Conservation (phyloP, 1,284 basidiomycete genomes). For the Xanthoconium separans region DNA sequence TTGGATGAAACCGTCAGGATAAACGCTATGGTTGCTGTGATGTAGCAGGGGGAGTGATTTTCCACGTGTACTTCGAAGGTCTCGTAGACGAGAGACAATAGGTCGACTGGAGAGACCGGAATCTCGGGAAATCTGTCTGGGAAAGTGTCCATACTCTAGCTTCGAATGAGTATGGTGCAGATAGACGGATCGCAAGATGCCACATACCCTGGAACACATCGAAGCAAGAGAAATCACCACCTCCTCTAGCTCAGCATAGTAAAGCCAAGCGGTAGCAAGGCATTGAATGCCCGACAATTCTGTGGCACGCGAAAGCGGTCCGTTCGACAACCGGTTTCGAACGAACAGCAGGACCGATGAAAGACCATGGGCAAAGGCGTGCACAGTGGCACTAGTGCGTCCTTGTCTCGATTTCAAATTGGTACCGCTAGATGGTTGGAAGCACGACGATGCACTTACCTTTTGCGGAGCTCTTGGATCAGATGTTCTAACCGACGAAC, state of each 20-base stretch:
- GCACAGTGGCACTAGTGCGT: constrained; percentile 49
- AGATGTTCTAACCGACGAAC: constrained; percentile 64
- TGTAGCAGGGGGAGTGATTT: constrained; percentile 42
- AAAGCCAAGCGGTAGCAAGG: constrained; percentile 50
- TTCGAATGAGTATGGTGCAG: constrained; percentile 5
- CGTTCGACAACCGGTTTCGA: constrained; percentile 42
- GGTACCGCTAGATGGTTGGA: not conserved
- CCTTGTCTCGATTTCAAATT: constrained; percentile 35
- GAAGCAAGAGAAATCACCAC: constrained; percentile 49
- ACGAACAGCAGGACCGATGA: constrained; percentile 53
- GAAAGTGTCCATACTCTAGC: constrained; percentile 39
- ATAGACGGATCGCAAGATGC: not conserved
- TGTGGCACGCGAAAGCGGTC: constrained; percentile 34
- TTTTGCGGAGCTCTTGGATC: constrained; percentile 40
- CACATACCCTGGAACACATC: constrained; percentile 57
- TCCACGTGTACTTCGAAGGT: constrained; percentile 52
- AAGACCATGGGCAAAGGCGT: constrained; percentile 66
- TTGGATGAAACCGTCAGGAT: constrained; percentile 60
- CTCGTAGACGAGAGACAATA: constrained; percentile 59
- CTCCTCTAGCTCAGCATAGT: constrained; percentile 52
- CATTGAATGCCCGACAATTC: constrained; percentile 19
- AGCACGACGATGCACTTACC: constrained; percentile 35
- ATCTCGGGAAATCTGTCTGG: constrained; percentile 45
- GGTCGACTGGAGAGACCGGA: constrained; percentile 41
- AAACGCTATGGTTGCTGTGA: constrained; percentile 58